These are phyloP conservation scores for Solanum stenotomum DNA, from an alignment of 257 asterid genomes.

Conservation along the genomic window DNA sequence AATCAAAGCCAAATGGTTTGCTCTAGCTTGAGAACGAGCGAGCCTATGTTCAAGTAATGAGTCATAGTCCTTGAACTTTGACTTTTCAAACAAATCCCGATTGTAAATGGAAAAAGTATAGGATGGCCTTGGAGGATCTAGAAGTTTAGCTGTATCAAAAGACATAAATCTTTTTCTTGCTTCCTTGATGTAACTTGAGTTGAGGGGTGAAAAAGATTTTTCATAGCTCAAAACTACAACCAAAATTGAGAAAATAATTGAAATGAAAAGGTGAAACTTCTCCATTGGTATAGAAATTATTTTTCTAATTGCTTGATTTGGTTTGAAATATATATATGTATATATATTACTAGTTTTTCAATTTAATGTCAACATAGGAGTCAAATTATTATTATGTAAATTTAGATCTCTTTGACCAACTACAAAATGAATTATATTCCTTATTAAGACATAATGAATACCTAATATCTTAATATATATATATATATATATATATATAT, in stretches of 20 bases:
- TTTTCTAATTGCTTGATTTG: background rate
- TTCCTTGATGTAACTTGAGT: background rate
- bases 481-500: too few relatives aligned
- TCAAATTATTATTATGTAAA: background rate
- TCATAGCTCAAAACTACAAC: background rate
- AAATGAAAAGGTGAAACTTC: background rate
- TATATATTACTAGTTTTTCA: too few relatives aligned
- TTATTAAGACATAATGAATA: background rate
- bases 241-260: background rate
- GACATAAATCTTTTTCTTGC: background rate
- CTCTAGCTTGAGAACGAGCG: background rate
- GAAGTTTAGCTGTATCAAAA: background rate
- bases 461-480: too few relatives aligned
- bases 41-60: background rate
- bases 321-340: background rate
- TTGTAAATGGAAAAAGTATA: background rate
- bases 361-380: too few relatives aligned
- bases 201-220: background rate
- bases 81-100: background rate
- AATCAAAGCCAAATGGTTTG: background rate
- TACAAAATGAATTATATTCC: background rate
- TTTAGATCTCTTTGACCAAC: background rate
- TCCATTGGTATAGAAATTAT: background rate
- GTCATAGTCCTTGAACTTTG: background rate
- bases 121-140: background rate